Percentiles rank a stretch among this genome's conserved stretches.
Evolutionary conservation across 2,329 filamentous ascomycete genomes (phyloP).

Genomic region (Botrytis elliptica): DNA sequence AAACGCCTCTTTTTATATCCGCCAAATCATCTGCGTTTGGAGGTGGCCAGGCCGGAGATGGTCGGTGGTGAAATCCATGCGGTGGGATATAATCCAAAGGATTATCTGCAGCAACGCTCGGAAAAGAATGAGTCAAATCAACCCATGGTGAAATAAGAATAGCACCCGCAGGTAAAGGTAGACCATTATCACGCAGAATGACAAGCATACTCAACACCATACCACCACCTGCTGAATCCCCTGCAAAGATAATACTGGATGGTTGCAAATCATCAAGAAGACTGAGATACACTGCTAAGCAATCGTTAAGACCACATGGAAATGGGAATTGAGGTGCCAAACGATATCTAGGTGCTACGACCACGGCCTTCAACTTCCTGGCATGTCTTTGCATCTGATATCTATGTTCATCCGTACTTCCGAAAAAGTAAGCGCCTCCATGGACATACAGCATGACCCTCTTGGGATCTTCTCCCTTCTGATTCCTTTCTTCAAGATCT

Average conservation of each 20-base stretch:
- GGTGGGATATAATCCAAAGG: conserved; percentile 84
- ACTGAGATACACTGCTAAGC: conserved; percentile 81
- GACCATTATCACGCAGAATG: conserved; percentile 73
- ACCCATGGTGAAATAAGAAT: conserved; percentile 95
- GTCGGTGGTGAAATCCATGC: conserved; percentile 85
- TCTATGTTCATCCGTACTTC: conserved; percentile 93
- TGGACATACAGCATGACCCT: conserved; percentile 93
- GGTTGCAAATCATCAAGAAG: conserved; percentile 75
- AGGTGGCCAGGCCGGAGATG: conserved; percentile 88
- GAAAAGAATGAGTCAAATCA: conserved; percentile 92
- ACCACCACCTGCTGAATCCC: conserved; percentile 90
- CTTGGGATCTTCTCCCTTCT: conserved; percentile 56
- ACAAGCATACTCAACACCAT: conserved; percentile 83
- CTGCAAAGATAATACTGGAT: conserved; percentile 79
- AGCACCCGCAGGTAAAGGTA: conserved; percentile 84
- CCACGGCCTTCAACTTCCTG: conserved; percentile 50
- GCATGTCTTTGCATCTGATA: conserved; percentile 97
- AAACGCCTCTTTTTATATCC: conserved; percentile 47
- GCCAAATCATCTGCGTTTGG: conserved; percentile 74
- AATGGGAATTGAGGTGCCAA: conserved; percentile 94
- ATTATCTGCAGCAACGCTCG: conserved; percentile 73
- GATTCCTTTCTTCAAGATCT: conserved; percentile 72
- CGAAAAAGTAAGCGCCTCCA: conserved; percentile 93
- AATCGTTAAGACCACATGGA: conserved; percentile 88
- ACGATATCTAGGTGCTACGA: conserved; percentile 63